Evolutionary conservation across 306 rosid genomes (phyloP), one percentile per base, ranked within the genome.

Genomic region (Cucumis hystrix): DNA sequence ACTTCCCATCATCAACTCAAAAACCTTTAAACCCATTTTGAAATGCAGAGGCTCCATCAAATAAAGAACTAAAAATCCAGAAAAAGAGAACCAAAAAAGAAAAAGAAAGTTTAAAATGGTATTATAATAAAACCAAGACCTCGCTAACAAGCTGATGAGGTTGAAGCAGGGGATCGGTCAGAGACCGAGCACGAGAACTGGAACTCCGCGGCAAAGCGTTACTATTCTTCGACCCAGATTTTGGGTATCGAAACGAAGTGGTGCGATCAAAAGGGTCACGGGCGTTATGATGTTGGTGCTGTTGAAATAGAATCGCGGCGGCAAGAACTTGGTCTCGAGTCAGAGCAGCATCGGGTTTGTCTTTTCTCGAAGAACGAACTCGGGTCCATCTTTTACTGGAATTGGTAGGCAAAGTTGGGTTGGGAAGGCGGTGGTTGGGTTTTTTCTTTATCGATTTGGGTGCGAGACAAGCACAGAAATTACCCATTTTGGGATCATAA

Each of bases 91-190:
- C 74, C 11, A 10, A 63, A 70, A 45, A 5, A 1, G 43, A 16
- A 37, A 41, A 8, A 67, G 0, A 20, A 40, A 67, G 30, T n/a
- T 1, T 0, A 21, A 43, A 21, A 14, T n/a, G 71, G 70, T 4
- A 25, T 23, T 33, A 33, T 3, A 33, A 33, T 33, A 33, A 6
- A 71, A 28, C 6, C 52, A 72, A 15, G 45, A 89, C 97, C 99
- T 89, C 91, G 75, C 85, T 86, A 77, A 87, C 87, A 51, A 96
- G 97, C 78, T 92, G 99, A 28, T 96, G 99, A 33, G 99, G 98
- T 73, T 88, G 97, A 5, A 96, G 91, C 63, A 96, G 84, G 77
- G 99, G 94, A 64, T 96, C 99, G 41, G 98, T 81, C 54, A 92
- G 90, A 0, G 99, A 91, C 69, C 99, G 87, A 6, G 99, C 84